A percentile compares a stretch with the other conserved stretches of the same genome.
These are phyloP conservation scores for Globisporangium yorkense DNA, from an alignment of 352 stramenopile species.

Conservation along the genomic window DNA sequence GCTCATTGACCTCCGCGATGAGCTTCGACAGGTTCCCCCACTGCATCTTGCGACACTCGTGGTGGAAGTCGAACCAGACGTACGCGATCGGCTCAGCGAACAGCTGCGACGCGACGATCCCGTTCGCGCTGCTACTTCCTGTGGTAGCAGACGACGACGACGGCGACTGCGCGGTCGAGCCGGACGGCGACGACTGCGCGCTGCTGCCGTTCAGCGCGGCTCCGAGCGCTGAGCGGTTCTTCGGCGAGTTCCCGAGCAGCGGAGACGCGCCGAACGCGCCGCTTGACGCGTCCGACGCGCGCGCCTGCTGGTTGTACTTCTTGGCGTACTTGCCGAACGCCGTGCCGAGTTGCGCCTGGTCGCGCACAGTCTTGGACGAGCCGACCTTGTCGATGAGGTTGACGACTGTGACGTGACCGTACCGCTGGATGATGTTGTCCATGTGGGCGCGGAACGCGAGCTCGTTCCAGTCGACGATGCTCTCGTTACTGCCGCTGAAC, in stretches of 20 bases:
- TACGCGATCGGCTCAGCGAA: conserved; percentile 70
- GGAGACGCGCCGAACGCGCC: conserved; percentile 3
- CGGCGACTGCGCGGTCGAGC: too few species aligned
- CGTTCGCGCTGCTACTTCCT: conserved; percentile 2
- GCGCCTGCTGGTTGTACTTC: conserved; percentile 76
- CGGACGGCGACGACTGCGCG: conserved; percentile 12
- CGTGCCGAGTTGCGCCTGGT: conserved; percentile 88
- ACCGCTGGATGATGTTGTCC: conserved; percentile 65
- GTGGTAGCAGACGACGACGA: neutral
- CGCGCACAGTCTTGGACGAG: conserved; percentile 55
- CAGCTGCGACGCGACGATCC: conserved; percentile 22
- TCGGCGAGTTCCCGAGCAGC: conserved; percentile 28
- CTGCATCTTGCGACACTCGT: conserved; percentile 92
- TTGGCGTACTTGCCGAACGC: conserved; percentile 84
- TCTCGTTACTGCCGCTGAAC: conserved; percentile 44
- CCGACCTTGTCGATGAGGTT: conserved; percentile 92
- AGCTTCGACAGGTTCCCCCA: conserved; percentile 91
- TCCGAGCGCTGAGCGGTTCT: conserved; percentile 9
- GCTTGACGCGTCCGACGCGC: conserved; percentile 35
- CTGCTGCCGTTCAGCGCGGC: conserved; percentile 15
- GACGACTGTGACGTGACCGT: conserved; percentile 78
- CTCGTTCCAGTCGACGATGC: conserved; percentile 71
- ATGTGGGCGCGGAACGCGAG: conserved; percentile 64
- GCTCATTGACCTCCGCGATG: conserved; percentile 63
- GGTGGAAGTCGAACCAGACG: conserved; percentile 97